Percentiles rank a stretch among this genome's conserved stretches.
phyloP scores from a whole-genome alignment of 2,329 filamentous ascomycete species.

The Aureobasidium pullulans region DNA sequence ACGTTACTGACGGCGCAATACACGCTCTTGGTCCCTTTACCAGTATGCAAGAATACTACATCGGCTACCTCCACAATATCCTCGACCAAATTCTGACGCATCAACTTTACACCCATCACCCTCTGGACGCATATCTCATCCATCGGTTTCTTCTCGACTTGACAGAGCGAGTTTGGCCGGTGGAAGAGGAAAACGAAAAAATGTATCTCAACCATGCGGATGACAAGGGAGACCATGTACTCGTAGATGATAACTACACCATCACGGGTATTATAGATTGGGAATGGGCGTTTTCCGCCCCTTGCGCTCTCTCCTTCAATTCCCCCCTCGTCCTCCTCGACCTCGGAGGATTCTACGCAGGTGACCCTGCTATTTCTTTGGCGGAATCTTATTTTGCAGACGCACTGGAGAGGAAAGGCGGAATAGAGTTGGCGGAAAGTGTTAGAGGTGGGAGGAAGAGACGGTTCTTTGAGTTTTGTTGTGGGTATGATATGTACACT shows the following conservation, averaged over 20 bases:
- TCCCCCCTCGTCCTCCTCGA: background rate
- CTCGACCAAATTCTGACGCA: background rate
- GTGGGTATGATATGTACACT: background rate
- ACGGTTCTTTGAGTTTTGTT: background rate
- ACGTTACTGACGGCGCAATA: background rate
- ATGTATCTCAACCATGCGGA: background rate
- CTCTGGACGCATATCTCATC: background rate
- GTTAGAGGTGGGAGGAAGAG: background rate
- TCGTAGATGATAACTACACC: background rate
- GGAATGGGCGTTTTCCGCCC: background rate
- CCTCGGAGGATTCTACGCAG: background rate
- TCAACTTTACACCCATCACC: background rate
- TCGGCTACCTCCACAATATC: background rate
- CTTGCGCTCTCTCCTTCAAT: background rate
- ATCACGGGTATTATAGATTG: background rate
- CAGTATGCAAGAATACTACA: background rate
- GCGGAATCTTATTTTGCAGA: background rate
- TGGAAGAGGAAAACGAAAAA: too few relatives aligned
- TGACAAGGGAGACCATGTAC: background rate
- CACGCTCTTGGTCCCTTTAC: background rate
- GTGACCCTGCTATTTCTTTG: background rate
- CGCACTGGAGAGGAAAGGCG: background rate
- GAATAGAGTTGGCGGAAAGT: background rate
- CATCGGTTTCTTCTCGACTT: background rate
- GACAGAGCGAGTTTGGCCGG: background rate